Base-by-base conservation (phyloP, 1,139 yeast genomes). In the Yamadazyma conglobata region DNA sequence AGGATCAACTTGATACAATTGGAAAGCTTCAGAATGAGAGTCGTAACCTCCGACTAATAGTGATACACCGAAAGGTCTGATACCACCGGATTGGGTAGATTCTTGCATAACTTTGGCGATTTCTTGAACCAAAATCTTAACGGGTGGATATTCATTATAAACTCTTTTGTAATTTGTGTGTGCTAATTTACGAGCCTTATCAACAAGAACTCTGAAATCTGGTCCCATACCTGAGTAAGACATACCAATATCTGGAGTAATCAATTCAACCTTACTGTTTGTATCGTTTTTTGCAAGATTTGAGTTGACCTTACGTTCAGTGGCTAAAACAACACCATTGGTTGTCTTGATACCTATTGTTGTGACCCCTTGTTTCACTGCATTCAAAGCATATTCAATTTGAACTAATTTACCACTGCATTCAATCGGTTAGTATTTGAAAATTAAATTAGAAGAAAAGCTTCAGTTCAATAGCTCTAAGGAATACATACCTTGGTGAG, bases 201-300 rank as follows among this genome's bases (percentile, higher is more conserved):
- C 97, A 26, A 89, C 88, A 31, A 93, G 73, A 13, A 93, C 95
- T 44, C 99, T 73, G 67, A 85, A 93, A 59, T 93, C 99, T 13
- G 99, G 98, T 10, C 98, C 98, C 97, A 93, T 89, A 17, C 99
- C 99, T 11, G 96, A 77, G 62, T 93, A 93, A 4, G 95, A 88
- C 76, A 91, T 87, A 37, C 97, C 98, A 44, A 91, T 86, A 53
- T 91, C 88, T 23, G 98, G 98, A 2, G 98, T 88, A 48, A 93
- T 77, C 37, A 77, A 65, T 33, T 87, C 83, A 24, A 93, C 81
- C 55, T 93, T 93, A 33, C 81, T 73, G 39, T 84, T 71, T 33
- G 88, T 75, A 33, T 84, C 95, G 19, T 76, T 65, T 47, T 86
- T 79, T 40, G 88, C 73, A 43, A 93, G 73, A 15, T 83, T 70